These are phyloP conservation scores for Eimeria praecox DNA, from an alignment of 169 alveolate genomes.

Conservation along the genomic window DNA sequence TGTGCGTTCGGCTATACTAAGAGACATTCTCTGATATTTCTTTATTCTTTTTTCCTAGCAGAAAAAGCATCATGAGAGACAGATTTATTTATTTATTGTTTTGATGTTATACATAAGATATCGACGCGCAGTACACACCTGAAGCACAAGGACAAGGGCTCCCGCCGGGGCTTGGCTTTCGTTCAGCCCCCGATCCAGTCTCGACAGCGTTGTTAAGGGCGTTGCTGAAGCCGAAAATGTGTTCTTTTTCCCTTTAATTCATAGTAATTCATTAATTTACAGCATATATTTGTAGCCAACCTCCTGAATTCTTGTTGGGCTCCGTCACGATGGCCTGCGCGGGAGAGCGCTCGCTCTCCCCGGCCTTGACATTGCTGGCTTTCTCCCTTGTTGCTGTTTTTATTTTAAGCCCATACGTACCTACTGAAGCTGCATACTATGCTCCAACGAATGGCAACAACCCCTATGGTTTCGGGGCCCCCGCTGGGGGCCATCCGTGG, in stretches of 20 bases:
- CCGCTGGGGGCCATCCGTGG: not conserved
- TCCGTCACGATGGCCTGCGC: not conserved
- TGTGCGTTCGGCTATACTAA: too few species aligned
- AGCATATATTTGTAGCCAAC: not conserved
- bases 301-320: too few species aligned
- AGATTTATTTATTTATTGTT: too few species aligned
- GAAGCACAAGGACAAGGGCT: too few species aligned
- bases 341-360: constrained; percentile 56
- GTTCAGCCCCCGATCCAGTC: not conserved
- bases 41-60: too few species aligned
- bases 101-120: too few species aligned
- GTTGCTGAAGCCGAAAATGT: not conserved
- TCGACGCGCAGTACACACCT: too few species aligned
- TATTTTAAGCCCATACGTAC: not conserved
- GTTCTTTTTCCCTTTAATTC: too few species aligned
- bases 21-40: too few species aligned
- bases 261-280: not conserved
- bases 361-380: not conserved
- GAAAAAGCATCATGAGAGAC: too few species aligned
- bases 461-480: not conserved
- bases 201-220: not conserved
- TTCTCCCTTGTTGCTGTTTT: not conserved
- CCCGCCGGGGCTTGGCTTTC: not conserved
- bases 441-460: not conserved
- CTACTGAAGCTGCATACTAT: not conserved